A percentile compares a stretch with the other conserved stretches of the same genome.
Evolutionary conservation across 306 rosid genomes (phyloP).

Genomic region (Luffa acutangula): DNA sequence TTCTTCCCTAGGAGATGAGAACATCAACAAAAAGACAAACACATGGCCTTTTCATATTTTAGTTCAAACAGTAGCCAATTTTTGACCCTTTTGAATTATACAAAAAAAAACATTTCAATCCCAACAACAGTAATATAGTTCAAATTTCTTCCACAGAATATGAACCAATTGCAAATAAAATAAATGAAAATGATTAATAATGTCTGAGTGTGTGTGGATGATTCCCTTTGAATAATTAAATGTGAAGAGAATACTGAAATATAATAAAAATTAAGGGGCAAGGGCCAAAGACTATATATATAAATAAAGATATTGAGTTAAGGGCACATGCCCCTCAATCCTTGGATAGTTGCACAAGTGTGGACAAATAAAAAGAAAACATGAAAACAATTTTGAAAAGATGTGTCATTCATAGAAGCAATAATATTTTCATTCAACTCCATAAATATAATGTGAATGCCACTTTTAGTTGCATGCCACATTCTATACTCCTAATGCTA

Average conservation of each 20-base stretch:
- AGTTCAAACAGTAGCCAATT: not conserved
- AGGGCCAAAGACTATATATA: not conserved
- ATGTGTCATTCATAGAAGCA: not conserved
- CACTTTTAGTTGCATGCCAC: not conserved
- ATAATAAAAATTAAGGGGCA: not conserved
- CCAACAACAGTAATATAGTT: not conserved
- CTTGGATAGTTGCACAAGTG: slow-evolving; percentile 1
- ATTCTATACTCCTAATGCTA: not conserved
- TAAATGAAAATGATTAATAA: too few relatives aligned
- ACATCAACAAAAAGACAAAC: not conserved
- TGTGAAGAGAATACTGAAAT: not conserved
- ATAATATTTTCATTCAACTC: not conserved
- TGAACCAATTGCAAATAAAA: not conserved
- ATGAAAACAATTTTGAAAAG: not conserved
- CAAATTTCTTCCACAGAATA: not conserved
- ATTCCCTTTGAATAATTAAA: not conserved
- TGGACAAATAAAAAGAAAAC: slow-evolving; percentile 2
- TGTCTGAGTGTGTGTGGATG: not conserved
- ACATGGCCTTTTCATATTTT: not conserved
- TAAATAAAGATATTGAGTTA: not conserved
- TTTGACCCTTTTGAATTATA: not conserved
- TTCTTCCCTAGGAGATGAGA: not conserved
- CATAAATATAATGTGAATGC: not conserved
- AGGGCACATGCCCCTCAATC: slow-evolving; percentile 11
- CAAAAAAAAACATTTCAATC: not conserved